These are phyloP conservation scores for Draba incana DNA, from an alignment of 345 rosid genomes.

Conservation along the genomic window DNA sequence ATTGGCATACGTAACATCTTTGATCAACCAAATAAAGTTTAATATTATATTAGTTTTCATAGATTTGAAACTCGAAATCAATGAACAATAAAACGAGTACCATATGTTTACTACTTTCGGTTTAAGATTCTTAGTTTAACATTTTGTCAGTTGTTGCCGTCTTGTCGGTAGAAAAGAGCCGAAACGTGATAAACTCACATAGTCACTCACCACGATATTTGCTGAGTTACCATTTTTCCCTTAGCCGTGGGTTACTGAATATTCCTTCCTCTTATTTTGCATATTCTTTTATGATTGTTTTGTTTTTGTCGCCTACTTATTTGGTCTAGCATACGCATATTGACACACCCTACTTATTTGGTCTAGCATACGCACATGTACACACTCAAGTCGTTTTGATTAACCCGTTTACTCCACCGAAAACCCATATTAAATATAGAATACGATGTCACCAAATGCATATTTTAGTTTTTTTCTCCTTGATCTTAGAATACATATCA, in stretches of 20 bases:
- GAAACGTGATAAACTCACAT: no score
- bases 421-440: neutral
- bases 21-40: no score
- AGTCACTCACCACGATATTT: constrained; percentile 14
- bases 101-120: no score
- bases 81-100: no score
- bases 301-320: neutral
- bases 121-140: no score
- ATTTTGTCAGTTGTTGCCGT: no score
- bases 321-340: constrained; percentile 5
- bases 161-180: no score
- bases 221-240: neutral
- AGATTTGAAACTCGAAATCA: no score
- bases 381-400: neutral
- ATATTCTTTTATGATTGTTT: constrained; percentile 22
- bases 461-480: neutral
- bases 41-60: no score
- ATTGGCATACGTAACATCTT: no score
- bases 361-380: neutral
- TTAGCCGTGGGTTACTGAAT: constrained; percentile 24
- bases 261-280: constrained; percentile 16
- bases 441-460: neutral
- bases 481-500: neutral
- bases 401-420: constrained; percentile 28
- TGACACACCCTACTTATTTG: neutral